phyloP scores from a whole-genome alignment of 257 asterid species.

The Anisodus acutangulus region DNA sequence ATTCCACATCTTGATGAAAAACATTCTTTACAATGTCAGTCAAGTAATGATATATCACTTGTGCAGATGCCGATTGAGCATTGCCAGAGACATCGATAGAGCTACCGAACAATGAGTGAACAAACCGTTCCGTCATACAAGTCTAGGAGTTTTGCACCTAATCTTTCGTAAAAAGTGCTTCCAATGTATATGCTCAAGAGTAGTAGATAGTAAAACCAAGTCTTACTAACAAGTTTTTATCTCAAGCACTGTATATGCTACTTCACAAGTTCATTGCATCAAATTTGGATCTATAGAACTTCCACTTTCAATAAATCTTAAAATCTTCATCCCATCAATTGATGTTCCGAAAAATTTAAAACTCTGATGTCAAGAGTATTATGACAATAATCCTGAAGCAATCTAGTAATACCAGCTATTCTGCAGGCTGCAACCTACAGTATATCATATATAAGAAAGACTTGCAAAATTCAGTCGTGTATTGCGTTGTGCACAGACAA shows the following conservation, averaged over 20 bases:
- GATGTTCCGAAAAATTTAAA: not conserved
- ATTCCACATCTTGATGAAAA: conserved; percentile 5
- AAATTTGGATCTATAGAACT: not conserved
- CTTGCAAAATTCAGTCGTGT: conserved; percentile 17
- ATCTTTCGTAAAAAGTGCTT: not conserved
- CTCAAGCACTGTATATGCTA: not conserved
- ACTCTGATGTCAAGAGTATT: not conserved
- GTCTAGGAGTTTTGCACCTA: not conserved
- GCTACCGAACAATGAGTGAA: not conserved
- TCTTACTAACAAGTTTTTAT: not conserved
- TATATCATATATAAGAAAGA: not conserved
- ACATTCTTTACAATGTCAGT: not conserved
- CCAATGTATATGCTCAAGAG: not conserved
- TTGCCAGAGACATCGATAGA: not conserved
- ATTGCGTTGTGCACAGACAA: not conserved
- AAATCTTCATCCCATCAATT: not conserved
- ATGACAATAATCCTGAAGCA: not conserved
- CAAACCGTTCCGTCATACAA: not conserved
- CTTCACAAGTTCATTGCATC: not conserved
- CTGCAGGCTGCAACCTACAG: not conserved
- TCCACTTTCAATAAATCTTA: not conserved
- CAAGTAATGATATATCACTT: conserved; percentile 2
- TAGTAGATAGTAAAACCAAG: not conserved
- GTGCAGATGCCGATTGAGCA: not conserved
- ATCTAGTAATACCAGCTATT: not conserved